Evolutionary conservation across 225 moss, liverwort and hornwort species (phyloP).

Genomic region (Sphagnum tenellum): DNA sequence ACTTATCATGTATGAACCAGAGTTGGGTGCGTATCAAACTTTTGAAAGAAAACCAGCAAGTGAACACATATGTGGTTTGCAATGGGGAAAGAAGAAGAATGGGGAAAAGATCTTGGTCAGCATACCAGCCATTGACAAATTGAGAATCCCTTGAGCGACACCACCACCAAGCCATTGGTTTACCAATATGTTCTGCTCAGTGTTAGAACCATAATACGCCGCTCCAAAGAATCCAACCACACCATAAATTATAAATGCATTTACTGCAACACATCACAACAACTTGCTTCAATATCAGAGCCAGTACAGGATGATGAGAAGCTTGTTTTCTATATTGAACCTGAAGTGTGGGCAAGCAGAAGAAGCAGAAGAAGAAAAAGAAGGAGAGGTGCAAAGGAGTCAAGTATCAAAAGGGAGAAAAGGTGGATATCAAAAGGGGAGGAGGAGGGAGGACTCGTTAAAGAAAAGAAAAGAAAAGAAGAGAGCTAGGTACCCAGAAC

Average conservation of each 20-base stretch:
- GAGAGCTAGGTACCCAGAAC: constrained; percentile 24
- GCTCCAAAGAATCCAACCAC: constrained; percentile 49
- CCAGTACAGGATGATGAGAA: no score
- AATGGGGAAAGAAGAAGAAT: no score
- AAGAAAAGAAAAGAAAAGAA: not conserved
- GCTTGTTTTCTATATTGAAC: no score
- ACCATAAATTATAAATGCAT: constrained; percentile 48
- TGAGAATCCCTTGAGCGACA: constrained; percentile 50
- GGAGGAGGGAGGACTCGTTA: not conserved
- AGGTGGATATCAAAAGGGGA: no score
- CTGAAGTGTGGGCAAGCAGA: no score
- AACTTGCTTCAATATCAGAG: no score
- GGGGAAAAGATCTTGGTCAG: no score
- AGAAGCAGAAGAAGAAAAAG: no score
- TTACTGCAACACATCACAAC: constrained; percentile 20
- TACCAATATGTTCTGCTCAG: constrained; percentile 29
- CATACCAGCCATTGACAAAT: constrained; percentile 36
- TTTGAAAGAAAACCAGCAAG: no score
- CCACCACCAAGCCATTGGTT: constrained; percentile 56
- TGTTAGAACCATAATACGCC: constrained; percentile 32
- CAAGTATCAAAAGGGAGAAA: not conserved
- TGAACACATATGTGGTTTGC: no score
- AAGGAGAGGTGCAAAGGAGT: not conserved
- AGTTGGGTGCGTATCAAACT: no score
- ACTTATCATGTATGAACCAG: no score